phyloP scores from a whole-genome alignment of 2,329 filamentous ascomycete species.

The Neofusicoccum laricinum region DNA sequence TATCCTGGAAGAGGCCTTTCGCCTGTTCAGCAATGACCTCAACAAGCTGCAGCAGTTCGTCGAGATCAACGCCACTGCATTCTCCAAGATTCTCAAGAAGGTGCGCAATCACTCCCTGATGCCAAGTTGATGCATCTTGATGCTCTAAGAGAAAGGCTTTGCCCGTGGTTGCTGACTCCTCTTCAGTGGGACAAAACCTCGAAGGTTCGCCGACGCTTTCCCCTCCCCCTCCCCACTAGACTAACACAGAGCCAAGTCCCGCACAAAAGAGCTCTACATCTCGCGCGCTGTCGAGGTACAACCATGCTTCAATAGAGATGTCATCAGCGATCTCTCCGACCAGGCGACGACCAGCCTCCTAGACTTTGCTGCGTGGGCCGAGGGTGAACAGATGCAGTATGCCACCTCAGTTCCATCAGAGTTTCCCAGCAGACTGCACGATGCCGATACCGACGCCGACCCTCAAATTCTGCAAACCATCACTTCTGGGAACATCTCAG shows the following conservation, averaged over 20 bases:
- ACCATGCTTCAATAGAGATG: constrained; percentile 95
- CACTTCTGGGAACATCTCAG: constrained; percentile 73
- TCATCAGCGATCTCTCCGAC: constrained; percentile 94
- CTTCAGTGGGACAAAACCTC: constrained; percentile 94
- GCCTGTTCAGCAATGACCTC: constrained; percentile 92
- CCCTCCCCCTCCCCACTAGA: not conserved
- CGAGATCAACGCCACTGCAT: constrained; percentile 94
- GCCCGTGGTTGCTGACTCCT: constrained; percentile 34
- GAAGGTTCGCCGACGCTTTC: constrained; percentile 56
- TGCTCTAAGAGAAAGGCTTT: not conserved
- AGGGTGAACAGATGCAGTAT: constrained; percentile 86
- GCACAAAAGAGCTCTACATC: constrained; percentile 95
- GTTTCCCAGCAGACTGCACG: not conserved
- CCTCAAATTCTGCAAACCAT: constrained; percentile 85
- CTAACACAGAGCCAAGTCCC: constrained; percentile 57
- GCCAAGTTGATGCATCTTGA: not conserved
- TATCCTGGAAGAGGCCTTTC: constrained; percentile 92
- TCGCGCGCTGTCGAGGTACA: constrained; percentile 95
- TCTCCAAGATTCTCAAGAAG: constrained; percentile 98
- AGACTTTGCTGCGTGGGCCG: constrained; percentile 93
- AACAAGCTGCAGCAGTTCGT: constrained; percentile 99
- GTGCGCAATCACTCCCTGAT: constrained; percentile 38
- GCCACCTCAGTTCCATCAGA: constrained; percentile 30
- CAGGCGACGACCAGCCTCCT: constrained; percentile 95
- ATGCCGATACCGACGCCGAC: constrained; percentile 87